Base-by-base conservation (phyloP, 306 rosid species). In the Vigna reflexopilosa region DNA sequence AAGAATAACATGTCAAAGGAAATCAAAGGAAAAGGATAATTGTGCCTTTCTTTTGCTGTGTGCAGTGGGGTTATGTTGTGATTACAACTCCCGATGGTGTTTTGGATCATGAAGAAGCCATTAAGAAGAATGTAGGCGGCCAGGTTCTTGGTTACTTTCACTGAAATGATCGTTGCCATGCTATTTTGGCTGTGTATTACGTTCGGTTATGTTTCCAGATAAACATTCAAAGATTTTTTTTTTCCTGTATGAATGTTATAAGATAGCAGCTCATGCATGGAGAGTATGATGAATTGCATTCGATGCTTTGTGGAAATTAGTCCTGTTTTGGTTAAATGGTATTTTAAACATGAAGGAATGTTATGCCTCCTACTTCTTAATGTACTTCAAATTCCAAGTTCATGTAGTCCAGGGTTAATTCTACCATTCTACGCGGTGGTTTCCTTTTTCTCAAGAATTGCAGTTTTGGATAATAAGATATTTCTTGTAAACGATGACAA, bases 1-100 rank as follows among this genome's bases (percentile, higher is more conserved):
- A 49, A 51, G 22, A 30, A 13, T 16, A 13, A 12, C 0, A 45
- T 45, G 1, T 11, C 3, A 12, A 11, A 0, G 50, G 5, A 45
- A 12, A 45, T 45, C 16, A 44, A 40, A 20, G 68, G 62, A 70
- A 76, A 72, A 75, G 45, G 70, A 24, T 76, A 58, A 72, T 67
- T 30, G 36, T 64, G 68, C 4, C 56, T 51, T 11, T 68, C 20
- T 63, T 67, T 86, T 55, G 62, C 65, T 76, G 19, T 54, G 9
- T 88, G 89, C 97, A 89, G 98, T 95, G 98, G 98, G 98, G 98
- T 80, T 91, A 92, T 87, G 91, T 95, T 73, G 98, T 92, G 84
- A 84, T 95, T 69, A 87, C 98, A 34, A 92, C 98, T 55, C 98
- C 98, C 0, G 97, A 95, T 26, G 98, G 98, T 64, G 85, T 95